Evolutionary conservation across 2,329 filamentous ascomycete species (phyloP).

Genomic region (Aspergillus sp.): DNA sequence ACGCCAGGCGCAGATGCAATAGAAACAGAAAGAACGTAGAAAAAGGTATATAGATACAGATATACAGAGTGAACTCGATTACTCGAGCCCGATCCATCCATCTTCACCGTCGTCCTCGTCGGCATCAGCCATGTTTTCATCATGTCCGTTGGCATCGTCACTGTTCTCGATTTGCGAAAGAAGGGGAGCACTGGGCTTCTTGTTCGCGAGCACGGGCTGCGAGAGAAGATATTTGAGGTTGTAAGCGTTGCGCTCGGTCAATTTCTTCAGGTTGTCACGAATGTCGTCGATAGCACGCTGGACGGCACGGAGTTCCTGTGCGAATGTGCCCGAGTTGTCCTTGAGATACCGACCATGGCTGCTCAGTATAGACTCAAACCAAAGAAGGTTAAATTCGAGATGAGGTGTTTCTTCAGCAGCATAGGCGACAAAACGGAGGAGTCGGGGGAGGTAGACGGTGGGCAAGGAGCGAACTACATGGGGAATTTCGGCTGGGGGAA

Average conservation of each 20-base stretch:
- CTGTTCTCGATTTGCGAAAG: slow-evolving; percentile 14
- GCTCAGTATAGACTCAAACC: slow-evolving; percentile 76
- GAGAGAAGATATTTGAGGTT: slow-evolving; percentile 74
- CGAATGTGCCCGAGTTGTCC: slow-evolving; percentile 69
- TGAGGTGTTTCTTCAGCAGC: slow-evolving; percentile 87
- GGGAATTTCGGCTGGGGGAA: slow-evolving; percentile 66
- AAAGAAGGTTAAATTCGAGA: slow-evolving; percentile 87
- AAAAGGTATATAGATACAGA: slow-evolving; percentile 15
- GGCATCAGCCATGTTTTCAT: slow-evolving; percentile 24
- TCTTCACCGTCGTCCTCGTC: slow-evolving; percentile 36
- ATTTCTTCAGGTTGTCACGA: slow-evolving; percentile 69
- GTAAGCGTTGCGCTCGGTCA: slow-evolving; percentile 85
- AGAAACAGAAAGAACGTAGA: slow-evolving; percentile 5
- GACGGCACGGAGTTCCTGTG: slow-evolving; percentile 76
- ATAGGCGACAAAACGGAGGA: slow-evolving; percentile 79
- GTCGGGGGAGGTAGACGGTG: slow-evolving; percentile 73
- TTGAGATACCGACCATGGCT: slow-evolving; percentile 81
- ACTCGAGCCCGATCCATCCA: slow-evolving; percentile 52
- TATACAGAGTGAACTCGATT: slow-evolving; percentile 10
- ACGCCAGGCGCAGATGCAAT: slow-evolving; percentile 28
- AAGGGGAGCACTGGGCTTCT: slow-evolving; percentile 22
- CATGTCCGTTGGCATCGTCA: slow-evolving; percentile 19
- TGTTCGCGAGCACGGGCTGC: slow-evolving; percentile 39
- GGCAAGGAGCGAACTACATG: slow-evolving; percentile 76
- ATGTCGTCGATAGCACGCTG: slow-evolving; percentile 74